phyloP scores from a whole-genome alignment of 2,329 filamentous ascomycete genomes.

The Venturia oleaginea region DNA sequence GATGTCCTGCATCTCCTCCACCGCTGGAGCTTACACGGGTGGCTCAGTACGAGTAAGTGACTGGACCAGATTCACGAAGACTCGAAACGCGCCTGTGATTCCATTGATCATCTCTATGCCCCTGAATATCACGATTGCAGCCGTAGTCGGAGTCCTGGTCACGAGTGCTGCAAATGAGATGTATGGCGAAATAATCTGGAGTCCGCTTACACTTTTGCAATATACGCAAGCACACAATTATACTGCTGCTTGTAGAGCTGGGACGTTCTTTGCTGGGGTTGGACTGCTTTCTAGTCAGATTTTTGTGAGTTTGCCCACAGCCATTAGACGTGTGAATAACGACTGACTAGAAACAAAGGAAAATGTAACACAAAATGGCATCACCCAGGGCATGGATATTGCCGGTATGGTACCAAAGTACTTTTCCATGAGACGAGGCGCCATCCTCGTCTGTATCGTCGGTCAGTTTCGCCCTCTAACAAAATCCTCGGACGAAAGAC shows the following conservation, averaged over 20 bases:
- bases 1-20: conserved; percentile 14
- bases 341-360: conserved; percentile 11
- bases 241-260: conserved; percentile 20
- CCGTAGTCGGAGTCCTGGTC: conserved; percentile 1
- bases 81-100: conserved; percentile 16
- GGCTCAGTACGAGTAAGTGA: conserved; percentile 16
- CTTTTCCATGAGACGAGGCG: conserved; percentile 17
- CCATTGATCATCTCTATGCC: conserved; percentile 21
- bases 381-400: conserved; percentile 6
- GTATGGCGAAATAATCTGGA: conserved; percentile 20
- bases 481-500: not conserved
- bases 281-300: conserved; percentile 22
- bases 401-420: not conserved
- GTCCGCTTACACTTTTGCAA: conserved; percentile 19
- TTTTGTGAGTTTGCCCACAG: conserved; percentile 17
- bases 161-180: conserved; percentile 8
- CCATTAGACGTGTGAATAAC: conserved; percentile 17
- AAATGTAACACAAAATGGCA: conserved; percentile 13
- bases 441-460: conserved; percentile 20
- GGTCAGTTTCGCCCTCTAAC: not conserved
- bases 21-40: conserved; percentile 17
- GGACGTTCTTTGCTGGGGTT: conserved; percentile 24
- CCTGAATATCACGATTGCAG: conserved; percentile 7
- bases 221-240: conserved; percentile 18
- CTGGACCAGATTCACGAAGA: conserved; percentile 20